These are phyloP conservation scores for Xerocomus minutiporus DNA, from an alignment of 1,284 basidiomycete genomes.

Conservation along the genomic window DNA sequence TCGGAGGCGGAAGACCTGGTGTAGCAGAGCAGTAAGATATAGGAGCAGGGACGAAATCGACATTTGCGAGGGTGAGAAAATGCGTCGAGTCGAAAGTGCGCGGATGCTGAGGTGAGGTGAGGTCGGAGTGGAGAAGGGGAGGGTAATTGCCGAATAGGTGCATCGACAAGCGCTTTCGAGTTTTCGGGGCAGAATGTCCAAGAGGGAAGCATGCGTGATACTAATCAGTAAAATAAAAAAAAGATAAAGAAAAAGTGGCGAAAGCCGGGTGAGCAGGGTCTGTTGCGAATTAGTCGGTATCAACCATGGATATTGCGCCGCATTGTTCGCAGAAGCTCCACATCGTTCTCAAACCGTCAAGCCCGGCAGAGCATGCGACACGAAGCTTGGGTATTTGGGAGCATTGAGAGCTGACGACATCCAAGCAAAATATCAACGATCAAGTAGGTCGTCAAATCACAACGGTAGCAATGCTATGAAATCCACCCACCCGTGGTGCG, in stretches of 20 bases:
- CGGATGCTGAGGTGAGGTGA: conserved; percentile 10
- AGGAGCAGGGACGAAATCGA: conserved; percentile 16
- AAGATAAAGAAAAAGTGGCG: conserved; percentile 29
- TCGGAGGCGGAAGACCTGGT: conserved; percentile 19
- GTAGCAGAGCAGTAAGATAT: conserved; percentile 21
- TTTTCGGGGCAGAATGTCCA: conserved; percentile 27
- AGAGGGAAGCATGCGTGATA: conserved; percentile 23
- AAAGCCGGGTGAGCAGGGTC: conserved; percentile 3
- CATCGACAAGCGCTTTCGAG: conserved; percentile 20
- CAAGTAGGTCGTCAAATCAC: conserved; percentile 12
- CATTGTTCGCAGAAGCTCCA: conserved; percentile 85
- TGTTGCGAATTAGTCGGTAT: conserved; percentile 48
- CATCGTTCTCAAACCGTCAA: conserved; percentile 67
- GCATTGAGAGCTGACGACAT: conserved; percentile 51
- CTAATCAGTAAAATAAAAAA: conserved; percentile 34
- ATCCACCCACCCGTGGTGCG: conserved; percentile 66
- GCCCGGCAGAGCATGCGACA: conserved; percentile 57
- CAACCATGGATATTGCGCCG: conserved; percentile 82
- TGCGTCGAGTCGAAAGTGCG: conserved; percentile 21
- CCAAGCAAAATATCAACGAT: conserved; percentile 6
- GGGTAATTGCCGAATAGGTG: conserved; percentile 10
- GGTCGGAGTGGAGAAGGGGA: conserved; percentile 11
- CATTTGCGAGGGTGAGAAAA: conserved; percentile 12
- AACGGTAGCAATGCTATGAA: neutral
- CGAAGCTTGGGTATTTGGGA: conserved; percentile 75